Evolutionary conservation across 2,329 filamentous ascomycete genomes (phyloP), one percentile per base, ranked within the genome.

Genomic region (Tolypocladium tundrense): DNA sequence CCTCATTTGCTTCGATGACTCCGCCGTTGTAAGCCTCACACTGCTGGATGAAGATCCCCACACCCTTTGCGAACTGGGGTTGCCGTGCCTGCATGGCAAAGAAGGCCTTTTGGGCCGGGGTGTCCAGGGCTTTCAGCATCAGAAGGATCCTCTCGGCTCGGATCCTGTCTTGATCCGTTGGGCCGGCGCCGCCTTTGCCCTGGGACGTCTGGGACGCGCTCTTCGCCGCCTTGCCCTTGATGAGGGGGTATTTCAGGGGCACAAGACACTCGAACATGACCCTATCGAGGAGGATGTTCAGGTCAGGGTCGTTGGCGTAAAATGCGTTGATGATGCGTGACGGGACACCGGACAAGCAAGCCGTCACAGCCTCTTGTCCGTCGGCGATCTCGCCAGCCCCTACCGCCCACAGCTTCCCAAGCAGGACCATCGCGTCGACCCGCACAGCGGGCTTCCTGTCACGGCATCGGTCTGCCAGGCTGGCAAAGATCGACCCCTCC

Each of bases 11-110:
- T 21, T 89, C 86, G 60, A 90, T 85, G 14, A 94, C 86, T 37
- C 92, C 92, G 31, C 91, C 91, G 66, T 97, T 97, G 73, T 89
- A 95, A 16, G 88, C 82, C 69, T 97, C 92, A 67, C 91, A 97
- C n/a, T 86, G 79, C 63, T 88, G 85, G 53, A 99, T 75, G 64
- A 93, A 91, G n/a, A 85, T 79, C 43, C 85, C 81, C 60, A 97
- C 77, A 43, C 88, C 88, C 60, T 85, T 85, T 37, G 88, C 86
- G 65, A 90, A 86, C 54, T 85, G 82, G 3, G 86, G 82, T 69
- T 96, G 92, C 52, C 90, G 86, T 37, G 82, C 82, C 70, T 96
- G 90, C 70, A 95, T 84, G 19, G 88, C 87, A 67, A 96, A 94
- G 72, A 97, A 96, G 0, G 94, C 93, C 63, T 85, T 88, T 69